These are phyloP conservation scores for Oryza coarctata DNA, from an alignment of 176 grass and related monocot species.

Conservation along the genomic window DNA sequence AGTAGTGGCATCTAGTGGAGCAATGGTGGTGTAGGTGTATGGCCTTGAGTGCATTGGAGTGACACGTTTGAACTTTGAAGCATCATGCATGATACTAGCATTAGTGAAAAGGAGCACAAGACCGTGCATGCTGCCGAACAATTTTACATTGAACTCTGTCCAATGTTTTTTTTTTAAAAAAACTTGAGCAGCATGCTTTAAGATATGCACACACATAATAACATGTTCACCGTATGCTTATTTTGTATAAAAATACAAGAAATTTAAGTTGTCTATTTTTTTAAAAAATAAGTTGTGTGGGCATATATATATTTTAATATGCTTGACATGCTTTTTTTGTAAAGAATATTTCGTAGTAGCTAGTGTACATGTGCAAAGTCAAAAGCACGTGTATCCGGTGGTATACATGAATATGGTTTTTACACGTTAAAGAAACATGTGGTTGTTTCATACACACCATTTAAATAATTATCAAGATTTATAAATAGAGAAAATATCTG, in stretches of 20 bases:
- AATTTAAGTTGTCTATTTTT: too few species aligned
- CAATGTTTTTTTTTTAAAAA: not conserved
- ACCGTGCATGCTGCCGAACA: not conserved
- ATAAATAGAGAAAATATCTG: too few species aligned
- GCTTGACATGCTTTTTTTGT: too few species aligned
- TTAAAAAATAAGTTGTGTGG: too few species aligned
- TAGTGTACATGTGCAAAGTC: too few species aligned
- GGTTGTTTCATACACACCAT: too few species aligned
- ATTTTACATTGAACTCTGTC: not conserved
- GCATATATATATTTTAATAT: too few species aligned
- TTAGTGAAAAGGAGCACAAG: not conserved
- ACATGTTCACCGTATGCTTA: not conserved
- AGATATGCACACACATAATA: not conserved
- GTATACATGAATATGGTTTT: too few species aligned
- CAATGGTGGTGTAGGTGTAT: not conserved
- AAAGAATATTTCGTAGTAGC: too few species aligned
- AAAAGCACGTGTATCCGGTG: too few species aligned
- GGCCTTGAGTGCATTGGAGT: not conserved
- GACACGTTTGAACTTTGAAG: constrained; percentile 27
- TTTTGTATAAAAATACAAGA: not conserved
- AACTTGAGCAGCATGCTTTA: not conserved
- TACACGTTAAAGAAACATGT: too few species aligned
- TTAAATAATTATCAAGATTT: too few species aligned
- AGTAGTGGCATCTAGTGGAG: constrained; percentile 11
- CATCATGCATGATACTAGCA: not conserved